Evolutionary conservation across 2,329 filamentous ascomycete genomes (phyloP), one percentile per base, ranked within the genome.

Genomic region (Conoideocrella luteorostrata): DNA sequence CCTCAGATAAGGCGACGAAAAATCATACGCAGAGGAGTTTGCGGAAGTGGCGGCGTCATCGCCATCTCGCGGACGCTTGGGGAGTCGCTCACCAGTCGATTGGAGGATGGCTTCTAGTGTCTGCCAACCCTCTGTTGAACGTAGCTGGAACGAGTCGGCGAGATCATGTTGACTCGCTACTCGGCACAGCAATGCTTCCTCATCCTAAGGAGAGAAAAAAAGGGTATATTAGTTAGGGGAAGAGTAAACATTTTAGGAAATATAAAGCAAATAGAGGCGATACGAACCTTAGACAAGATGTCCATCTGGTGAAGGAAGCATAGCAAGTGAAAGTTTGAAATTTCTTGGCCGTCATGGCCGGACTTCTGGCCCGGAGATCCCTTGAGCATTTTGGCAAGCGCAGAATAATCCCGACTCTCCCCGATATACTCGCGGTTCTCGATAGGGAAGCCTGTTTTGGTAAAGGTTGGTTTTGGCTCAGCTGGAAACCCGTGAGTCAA

Each of bases 241-340:
- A n/a, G n/a, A 21, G 22, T 7, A 33, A 28, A 15, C 17, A 24
- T 15, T 33, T 13, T 2, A 26, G 3, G 6, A n/a, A 15, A 23
- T 44, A 50, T 12, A 46, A 23, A 33, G 36, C 12, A 21, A 22
- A 13, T 18, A 44, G 43, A 34, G 41, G 47, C 45, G 51, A 43
- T 29, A 50, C 72, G 58, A 70, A 95, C 93, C 82, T 94, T 88
- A 62, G 79, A 88, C 30, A 98, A 72, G 30, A 95, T 82, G 33
- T 82, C 83, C 67, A 95, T 80, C 34, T 78, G 77, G 57, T 86
- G 84, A 47, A 98, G 72, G 66, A 88, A 97, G 65, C 80, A 85
- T n/a, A 98, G 74, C 13, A 97, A 74, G 61, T 98, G 93, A 64
- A 98, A 98, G 65, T 97, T 90, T 6, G 90, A 95, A 11, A 95